A percentile compares a stretch with the other conserved stretches of the same genome.
Evolutionary conservation across 176 grass and related monocot genomes (phyloP).

Genomic region (Hordeum marinum): DNA sequence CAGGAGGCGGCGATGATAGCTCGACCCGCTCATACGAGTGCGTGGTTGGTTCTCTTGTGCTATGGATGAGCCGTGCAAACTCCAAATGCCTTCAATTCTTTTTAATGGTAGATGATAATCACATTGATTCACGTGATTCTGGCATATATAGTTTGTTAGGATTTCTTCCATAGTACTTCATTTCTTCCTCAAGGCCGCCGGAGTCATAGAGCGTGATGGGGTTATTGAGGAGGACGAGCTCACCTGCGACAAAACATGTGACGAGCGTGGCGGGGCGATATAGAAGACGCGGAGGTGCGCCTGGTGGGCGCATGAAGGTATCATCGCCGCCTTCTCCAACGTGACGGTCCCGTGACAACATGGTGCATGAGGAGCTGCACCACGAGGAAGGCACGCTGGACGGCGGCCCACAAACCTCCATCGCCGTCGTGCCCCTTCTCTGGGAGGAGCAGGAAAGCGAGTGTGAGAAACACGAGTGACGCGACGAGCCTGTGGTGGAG

Average conservation of each 20-base stretch:
- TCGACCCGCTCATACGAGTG: no score
- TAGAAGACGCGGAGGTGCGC: conserved; percentile 49
- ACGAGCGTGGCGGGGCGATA: neutral
- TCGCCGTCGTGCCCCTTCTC: no score
- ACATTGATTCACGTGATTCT: no score
- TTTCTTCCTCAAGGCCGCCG: neutral
- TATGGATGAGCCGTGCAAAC: no score
- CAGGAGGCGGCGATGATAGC: no score
- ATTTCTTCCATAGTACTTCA: no score
- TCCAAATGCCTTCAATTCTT: no score
- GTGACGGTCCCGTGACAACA: conserved; percentile 8
- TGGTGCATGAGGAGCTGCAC: conserved; percentile 38
- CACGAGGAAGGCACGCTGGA: conserved; percentile 35
- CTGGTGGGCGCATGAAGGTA: neutral
- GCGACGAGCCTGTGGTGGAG: neutral
- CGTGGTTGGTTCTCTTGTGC: no score
- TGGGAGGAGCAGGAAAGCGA: neutral
- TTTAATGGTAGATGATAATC: no score
- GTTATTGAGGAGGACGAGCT: conserved; percentile 21
- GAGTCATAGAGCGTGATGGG: conserved; percentile 6
- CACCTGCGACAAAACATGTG: neutral
- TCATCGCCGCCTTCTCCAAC: conserved; percentile 13
- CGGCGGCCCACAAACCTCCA: neutral
- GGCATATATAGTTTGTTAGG: no score
- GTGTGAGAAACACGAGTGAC: conserved; percentile 23